A percentile compares a stretch with the other conserved stretches of the same genome.
phyloP scores from a whole-genome alignment of 2,329 filamentous ascomycete species.

The Karstenula rhodostoma region DNA sequence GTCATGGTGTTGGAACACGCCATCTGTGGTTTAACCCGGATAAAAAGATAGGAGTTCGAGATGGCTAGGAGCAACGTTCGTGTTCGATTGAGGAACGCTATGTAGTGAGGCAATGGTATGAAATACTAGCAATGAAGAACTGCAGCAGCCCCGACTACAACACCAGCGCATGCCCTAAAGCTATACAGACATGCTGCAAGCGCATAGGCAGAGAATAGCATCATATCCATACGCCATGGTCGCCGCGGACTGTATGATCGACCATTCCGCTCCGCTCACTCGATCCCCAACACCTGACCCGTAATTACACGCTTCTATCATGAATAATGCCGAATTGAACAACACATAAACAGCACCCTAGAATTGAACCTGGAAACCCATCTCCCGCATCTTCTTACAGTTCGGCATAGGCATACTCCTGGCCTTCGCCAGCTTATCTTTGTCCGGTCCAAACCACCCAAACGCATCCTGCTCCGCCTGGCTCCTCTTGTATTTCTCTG shows the following conservation, averaged over 20 bases:
- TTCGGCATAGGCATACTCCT: constrained; percentile 66
- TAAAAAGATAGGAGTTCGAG: too few species aligned
- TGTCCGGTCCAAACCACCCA: constrained; percentile 87
- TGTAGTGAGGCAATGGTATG: neutral
- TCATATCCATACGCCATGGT: neutral
- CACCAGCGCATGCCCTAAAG: neutral
- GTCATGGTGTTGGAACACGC: neutral
- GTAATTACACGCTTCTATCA: neutral
- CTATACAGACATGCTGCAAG: neutral
- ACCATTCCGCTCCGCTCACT: neutral
- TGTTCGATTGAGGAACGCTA: neutral
- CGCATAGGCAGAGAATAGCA: neutral
- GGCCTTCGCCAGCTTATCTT: constrained; percentile 79
- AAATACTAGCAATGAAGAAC: neutral
- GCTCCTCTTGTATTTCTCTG: constrained; percentile 71
- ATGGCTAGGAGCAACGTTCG: neutral
- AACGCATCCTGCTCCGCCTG: constrained; percentile 78
- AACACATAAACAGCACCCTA: neutral
- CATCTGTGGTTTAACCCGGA: neutral
- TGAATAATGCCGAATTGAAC: neutral
- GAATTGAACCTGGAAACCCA: constrained; percentile 42
- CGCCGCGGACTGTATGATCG: neutral
- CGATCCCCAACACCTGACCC: neutral
- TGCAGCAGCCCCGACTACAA: neutral
- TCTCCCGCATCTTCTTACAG: constrained; percentile 64